These are phyloP conservation scores for Scedosporium boydii DNA, from an alignment of 2,329 filamentous ascomycete species.

Conservation along the genomic window DNA sequence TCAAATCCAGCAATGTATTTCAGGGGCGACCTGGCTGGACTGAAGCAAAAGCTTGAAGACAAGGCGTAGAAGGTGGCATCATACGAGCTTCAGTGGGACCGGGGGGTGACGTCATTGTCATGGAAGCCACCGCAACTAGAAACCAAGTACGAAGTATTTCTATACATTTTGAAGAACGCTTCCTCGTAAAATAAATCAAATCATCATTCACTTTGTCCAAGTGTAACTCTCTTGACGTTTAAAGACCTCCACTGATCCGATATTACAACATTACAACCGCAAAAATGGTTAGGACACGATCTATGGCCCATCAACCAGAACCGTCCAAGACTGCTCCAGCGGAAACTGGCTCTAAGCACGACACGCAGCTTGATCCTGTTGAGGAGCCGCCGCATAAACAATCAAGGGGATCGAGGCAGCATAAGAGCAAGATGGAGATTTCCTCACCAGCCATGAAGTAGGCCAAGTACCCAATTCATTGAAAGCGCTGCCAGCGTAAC, in stretches of 20 bases:
- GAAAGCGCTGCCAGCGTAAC: neutral
- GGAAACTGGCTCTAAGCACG: neutral
- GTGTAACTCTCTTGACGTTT: neutral
- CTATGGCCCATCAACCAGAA: neutral
- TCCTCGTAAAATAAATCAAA: too few relatives aligned
- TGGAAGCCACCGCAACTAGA: too few relatives aligned
- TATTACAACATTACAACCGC: neutral
- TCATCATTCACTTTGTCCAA: too few relatives aligned
- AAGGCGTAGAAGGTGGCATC: too few relatives aligned
- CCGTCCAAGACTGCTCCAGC: neutral
- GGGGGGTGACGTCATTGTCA: too few relatives aligned
- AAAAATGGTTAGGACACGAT: slow-evolving; percentile 5
- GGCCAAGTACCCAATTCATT: neutral
- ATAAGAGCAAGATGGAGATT: neutral
- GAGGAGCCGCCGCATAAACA: neutral
- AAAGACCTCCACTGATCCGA: too few relatives aligned
- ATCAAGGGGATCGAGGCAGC: neutral
- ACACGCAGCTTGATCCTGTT: neutral
- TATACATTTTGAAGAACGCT: too few relatives aligned
- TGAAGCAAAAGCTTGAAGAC: too few relatives aligned
- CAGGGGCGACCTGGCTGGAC: too few relatives aligned
- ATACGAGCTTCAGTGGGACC: too few relatives aligned
- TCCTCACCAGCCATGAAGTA: neutral
- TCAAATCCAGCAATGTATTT: too few relatives aligned
- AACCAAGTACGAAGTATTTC: too few relatives aligned